Base-by-base conservation (phyloP, 2,329 filamentous ascomycete species). In the Epichloe uncinata region DNA sequence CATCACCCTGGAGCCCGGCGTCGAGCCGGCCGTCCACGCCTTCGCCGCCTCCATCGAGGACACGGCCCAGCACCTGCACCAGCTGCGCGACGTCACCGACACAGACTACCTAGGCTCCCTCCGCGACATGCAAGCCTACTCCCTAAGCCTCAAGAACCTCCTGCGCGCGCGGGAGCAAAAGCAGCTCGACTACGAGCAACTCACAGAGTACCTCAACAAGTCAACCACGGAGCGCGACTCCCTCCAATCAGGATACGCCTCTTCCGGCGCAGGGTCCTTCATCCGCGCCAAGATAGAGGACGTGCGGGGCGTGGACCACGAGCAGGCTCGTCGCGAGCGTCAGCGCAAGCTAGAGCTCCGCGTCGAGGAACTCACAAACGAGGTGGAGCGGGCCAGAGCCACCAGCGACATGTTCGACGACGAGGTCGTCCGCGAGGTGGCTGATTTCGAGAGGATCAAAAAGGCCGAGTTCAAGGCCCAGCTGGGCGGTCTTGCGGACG, bases 361-460 rank as follows among this genome's bases (percentile, higher is more conserved):
- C 56, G 95, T 98, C 58, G 88, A 95, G 59, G 86, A 95, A 61
- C 75, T 98, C 40, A 95, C 88, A 3, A 78, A 81, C 22, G 89
- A 95, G 66, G 91, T 95, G 0, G 91, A 97, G 66, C 79, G 79
- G 42, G 87, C 93, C 5, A 89, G 89, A 68, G 85, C 83, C 61
- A 87, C 85, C 13, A 88, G 84, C 47, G 89, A 97, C 67, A 84
- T 88, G 63, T 98, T 98, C 61, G 93, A 96, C 66, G 90, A 96
- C 63, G 89, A 96, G 68, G 91, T 96, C 1, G 85, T 97, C 42
- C 85, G 87, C 60, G 93, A 98, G 66, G 87, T 96, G 1, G 78
- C 78, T 18, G 90, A 96, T 63, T 98, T 98, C 69, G 93, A 98
- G 70, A 79, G 90, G 50, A 97, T 97, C 74, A 98, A 98, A 73